Base-by-base conservation (phyloP, 1,139 yeast species). In the Pichia cactophila region DNA sequence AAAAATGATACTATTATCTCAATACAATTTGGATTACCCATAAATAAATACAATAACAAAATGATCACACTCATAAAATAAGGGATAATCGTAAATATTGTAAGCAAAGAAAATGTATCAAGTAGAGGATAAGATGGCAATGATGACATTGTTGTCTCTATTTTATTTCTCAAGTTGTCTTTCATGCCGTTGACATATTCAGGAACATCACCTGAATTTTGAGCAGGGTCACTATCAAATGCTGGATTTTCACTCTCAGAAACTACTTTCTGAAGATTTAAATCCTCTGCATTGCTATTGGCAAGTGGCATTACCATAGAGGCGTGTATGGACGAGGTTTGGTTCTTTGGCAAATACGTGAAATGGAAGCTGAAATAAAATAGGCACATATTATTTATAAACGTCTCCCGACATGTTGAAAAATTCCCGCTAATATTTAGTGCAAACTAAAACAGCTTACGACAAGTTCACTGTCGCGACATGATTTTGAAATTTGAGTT, bases 1-100 rank as follows among this genome's bases (percentile, higher is more conserved):
- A 66, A 58, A 44, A 69, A 64, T 20, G 74, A 66, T 29, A 75
- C 57, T 33, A 72, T 59, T 47, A 70, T 69, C 11, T 78, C 77
- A 20, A 77, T 71, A 45, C 71, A 61, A 38, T 70, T 65, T 42
- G 71, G 69, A 6, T 73, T 67, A 3, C 77, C 77, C 45, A 74
- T 64, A 23, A 72, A 58, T 12, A 74, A 68, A 52, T 74, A 77
- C 3, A 69, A 46, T 0, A 68, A 47, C 46, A 77, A 62, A 6
- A 73, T 61, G 12, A 69, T 51, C 42, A 72, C 62, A 35, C 77
- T 72, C 12, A 73, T 47, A 60, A 71, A 65, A 45, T 55, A 56
- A 4, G 69, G 69, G 5, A 64, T 46, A 12, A 60, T 54, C 42
- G 57, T 50, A 14, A 64, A 47, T 3, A 65, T 50, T 26, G 63